These are phyloP conservation scores for Nemania diffusa DNA, from an alignment of 2,329 filamentous ascomycete species.

Conservation along the genomic window DNA sequence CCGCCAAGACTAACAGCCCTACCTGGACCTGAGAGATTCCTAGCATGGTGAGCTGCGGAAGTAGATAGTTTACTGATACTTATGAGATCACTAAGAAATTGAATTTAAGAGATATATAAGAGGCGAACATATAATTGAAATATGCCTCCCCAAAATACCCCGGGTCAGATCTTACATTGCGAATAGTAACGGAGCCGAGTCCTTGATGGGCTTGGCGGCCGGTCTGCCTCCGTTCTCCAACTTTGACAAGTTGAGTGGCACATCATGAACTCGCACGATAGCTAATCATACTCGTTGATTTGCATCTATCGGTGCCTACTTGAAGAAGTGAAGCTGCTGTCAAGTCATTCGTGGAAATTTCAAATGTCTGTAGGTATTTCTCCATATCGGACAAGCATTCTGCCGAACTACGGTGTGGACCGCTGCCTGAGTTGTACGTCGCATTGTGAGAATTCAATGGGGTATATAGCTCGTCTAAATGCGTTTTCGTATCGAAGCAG, in stretches of 20 bases:
- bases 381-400: constrained; percentile 27
- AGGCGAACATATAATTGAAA: not conserved
- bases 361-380: constrained; percentile 6
- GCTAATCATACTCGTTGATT: not conserved
- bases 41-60: constrained; percentile 1
- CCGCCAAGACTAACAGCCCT: constrained; percentile 12
- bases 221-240: constrained; percentile 19
- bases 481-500: not conserved
- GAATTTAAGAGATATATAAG: not conserved
- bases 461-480: not conserved
- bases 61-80: not conserved
- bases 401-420: constrained; percentile 15
- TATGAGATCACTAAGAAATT: not conserved
- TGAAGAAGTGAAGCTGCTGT: not conserved
- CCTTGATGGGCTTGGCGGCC: constrained; percentile 13
- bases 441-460: not conserved
- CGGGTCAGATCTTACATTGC: not conserved
- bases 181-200: constrained; percentile 2
- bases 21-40: constrained; percentile 2
- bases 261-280: not conserved
- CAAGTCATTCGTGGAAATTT: constrained; percentile 27
- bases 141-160: not conserved
- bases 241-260: constrained; percentile 2
- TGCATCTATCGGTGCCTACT: not conserved
- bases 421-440: not conserved